Conservation (phyloP, 1,284 basidiomycete species). For the Ceratobasidium sp. region DNA sequence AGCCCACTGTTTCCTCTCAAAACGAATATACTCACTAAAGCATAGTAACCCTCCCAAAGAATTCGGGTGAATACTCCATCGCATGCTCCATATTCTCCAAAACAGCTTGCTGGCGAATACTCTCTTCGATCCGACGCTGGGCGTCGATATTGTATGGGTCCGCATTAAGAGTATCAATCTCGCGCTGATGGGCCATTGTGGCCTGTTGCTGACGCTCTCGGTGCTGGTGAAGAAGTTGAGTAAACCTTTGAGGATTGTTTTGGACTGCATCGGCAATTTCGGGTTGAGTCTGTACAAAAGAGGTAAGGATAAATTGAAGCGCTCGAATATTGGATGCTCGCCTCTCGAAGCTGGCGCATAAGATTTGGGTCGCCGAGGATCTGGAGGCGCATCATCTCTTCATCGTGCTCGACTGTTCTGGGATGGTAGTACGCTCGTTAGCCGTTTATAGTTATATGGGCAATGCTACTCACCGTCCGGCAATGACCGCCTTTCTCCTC, state of each 20-base stretch:
- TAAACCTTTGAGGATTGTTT: conserved; percentile 73
- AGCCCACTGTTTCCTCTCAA: neutral
- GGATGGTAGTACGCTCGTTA: neutral
- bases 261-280: conserved; percentile 79
- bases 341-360: conserved; percentile 77
- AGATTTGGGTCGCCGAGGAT: conserved; percentile 82
- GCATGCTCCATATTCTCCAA: conserved; percentile 92
- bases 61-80: conserved; percentile 90
- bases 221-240: conserved; percentile 71
- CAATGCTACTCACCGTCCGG: conserved; percentile 63
- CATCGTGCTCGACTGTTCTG: conserved; percentile 72
- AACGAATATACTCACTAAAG: conserved; percentile 74
- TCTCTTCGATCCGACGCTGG: conserved; percentile 92
- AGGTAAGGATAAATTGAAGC: neutral
- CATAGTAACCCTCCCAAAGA: conserved; percentile 95
- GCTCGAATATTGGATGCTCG: conserved; percentile 49
- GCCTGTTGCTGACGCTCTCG: conserved; percentile 63
- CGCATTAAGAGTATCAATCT: conserved; percentile 74
- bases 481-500: conserved; percentile 65
- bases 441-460: conserved; percentile 17
- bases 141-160: conserved; percentile 93
- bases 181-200: conserved; percentile 64
- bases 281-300: conserved; percentile 68
- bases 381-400: conserved; percentile 90
- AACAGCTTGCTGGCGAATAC: conserved; percentile 88